Conservation (phyloP, 805 yeast genomes). For the Saccharomycopsis fibuligera region DNA sequence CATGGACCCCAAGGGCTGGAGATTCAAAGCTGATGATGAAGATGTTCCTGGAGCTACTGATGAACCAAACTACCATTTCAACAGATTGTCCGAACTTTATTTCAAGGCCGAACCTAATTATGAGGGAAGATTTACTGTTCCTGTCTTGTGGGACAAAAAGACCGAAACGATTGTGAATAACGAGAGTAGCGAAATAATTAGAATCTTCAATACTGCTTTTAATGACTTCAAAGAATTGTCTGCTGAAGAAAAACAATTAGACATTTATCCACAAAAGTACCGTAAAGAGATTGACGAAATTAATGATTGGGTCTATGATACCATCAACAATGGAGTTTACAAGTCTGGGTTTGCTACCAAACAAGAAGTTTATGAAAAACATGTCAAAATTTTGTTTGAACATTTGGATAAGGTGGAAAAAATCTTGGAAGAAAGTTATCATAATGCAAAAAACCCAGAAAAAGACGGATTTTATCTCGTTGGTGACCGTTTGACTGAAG, state of each 20-base stretch:
- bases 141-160: constrained; percentile 88
- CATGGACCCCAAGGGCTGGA: constrained; percentile 87
- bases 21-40: constrained; percentile 52
- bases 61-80: constrained; percentile 54
- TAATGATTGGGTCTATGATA: constrained; percentile 77
- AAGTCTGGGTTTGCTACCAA: constrained; percentile 84
- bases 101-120: constrained; percentile 70
- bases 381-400: constrained; percentile 55
- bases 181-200: constrained; percentile 83
- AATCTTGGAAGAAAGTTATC: constrained; percentile 43
- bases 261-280: constrained; percentile 56
- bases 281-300: constrained; percentile 61
- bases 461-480: constrained; percentile 38
- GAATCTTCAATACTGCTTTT: constrained; percentile 76
- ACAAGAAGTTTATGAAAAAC: constrained; percentile 74
- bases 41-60: constrained; percentile 39
- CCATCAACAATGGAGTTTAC: constrained; percentile 89
- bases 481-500: constrained; percentile 74
- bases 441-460: constrained; percentile 22
- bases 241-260: constrained; percentile 41
- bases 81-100: constrained; percentile 65
- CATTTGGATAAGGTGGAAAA: constrained; percentile 66
- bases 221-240: constrained; percentile 40
- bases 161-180: constrained; percentile 80
- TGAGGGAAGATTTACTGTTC: constrained; percentile 83